phyloP scores from a whole-genome alignment of 331 rosid genomes.

The Rosa hybrid region DNA sequence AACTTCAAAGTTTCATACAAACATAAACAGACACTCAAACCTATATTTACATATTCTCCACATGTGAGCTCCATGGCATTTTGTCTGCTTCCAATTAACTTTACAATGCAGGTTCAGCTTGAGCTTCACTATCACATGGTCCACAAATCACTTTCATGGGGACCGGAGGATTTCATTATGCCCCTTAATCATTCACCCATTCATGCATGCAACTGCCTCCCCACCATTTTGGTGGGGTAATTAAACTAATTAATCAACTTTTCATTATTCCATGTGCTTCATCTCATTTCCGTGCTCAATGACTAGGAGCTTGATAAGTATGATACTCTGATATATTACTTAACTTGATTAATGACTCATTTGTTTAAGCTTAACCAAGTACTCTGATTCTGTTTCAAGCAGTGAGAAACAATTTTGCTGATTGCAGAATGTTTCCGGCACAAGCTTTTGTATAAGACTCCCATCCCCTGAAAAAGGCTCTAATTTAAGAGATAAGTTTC shows the following conservation, averaged over 20 bases:
- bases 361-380: not conserved
- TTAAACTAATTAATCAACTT: not conserved
- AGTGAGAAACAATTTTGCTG: conserved; percentile 1
- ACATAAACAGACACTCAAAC: not conserved
- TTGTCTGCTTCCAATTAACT: not conserved
- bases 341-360: not conserved
- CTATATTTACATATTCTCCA: not conserved
- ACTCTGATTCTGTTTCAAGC: not conserved
- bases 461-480: not conserved
- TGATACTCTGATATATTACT: not conserved
- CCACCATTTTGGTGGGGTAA: not conserved
- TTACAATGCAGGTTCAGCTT: not conserved
- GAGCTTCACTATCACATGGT: conserved; percentile 15
- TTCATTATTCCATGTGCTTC: not conserved
- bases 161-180: not conserved
- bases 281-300: not conserved
- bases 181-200: not conserved
- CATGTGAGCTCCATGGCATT: not conserved
- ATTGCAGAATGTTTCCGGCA: not conserved
- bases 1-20: not conserved
- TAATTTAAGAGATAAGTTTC: not conserved
- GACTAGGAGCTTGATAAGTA: not conserved
- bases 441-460: not conserved
- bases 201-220: conserved; percentile 3
- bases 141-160: conserved; percentile 27